Percentiles rank a stretch among this genome's conserved stretches.
Conservation (phyloP, 345 rosid species). For the Zanthoxylum bungeanum region DNA sequence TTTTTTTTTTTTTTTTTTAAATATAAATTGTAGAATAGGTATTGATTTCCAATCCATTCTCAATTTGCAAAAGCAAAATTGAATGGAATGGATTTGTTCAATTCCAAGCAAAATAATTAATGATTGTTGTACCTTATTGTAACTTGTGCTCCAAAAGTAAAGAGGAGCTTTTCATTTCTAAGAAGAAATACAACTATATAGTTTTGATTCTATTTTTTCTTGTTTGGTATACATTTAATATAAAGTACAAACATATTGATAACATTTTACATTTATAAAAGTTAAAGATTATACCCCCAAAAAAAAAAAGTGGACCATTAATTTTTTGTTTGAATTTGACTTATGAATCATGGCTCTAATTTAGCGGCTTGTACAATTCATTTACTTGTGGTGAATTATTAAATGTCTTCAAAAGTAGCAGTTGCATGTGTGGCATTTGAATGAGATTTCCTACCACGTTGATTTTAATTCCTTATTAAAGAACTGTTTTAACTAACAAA, state of each 20-base stretch:
- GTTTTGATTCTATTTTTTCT: neutral
- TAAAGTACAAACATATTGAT: neutral
- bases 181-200: conserved; percentile 1
- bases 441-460: neutral
- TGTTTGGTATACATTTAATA: neutral
- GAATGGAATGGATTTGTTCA: conserved; percentile 4
- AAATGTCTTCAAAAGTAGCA: too few relatives aligned
- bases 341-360: neutral
- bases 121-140: neutral
- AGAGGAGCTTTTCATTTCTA: neutral
- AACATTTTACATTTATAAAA: neutral
- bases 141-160: neutral
- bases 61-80: neutral
- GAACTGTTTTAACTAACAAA: neutral
- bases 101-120: neutral
- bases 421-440: too few relatives aligned
- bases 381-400: neutral
- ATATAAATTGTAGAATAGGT: neutral
- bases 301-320: neutral
- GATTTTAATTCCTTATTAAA: too few relatives aligned
- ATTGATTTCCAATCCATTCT: conserved; percentile 7
- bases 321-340: neutral
- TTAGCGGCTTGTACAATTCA: neutral
- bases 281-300: neutral
- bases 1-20: too few relatives aligned